Percentiles rank a stretch among this genome's conserved stretches.
Evolutionary conservation across 345 rosid species (phyloP).

Genomic region (Murraya koenigii): DNA sequence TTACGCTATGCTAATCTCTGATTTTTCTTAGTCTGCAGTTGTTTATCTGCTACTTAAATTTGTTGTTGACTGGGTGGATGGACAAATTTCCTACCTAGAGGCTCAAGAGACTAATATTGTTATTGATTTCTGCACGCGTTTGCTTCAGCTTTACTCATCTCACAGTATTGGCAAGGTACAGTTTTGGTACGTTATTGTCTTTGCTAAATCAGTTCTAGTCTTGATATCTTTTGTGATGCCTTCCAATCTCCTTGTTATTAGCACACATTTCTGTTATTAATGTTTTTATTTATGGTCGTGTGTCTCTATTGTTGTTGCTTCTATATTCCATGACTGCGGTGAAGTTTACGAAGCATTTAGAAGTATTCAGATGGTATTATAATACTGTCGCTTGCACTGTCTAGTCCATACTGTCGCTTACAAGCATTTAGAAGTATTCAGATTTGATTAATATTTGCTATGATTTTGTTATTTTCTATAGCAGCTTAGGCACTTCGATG

Average conservation of each 20-base stretch:
- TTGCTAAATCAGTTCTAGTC: conserved; percentile 6
- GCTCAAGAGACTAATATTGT: conserved; percentile 73
- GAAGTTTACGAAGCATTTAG: background rate
- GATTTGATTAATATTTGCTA: background rate
- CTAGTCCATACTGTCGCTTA: background rate
- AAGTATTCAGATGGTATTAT: background rate
- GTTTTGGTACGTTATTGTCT: conserved; percentile 9
- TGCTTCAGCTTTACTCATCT: conserved; percentile 92
- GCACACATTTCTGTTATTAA: background rate
- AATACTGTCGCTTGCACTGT: background rate
- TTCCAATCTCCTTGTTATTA: background rate
- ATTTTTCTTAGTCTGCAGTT: conserved; percentile 78
- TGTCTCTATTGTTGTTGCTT: background rate
- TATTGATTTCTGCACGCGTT: conserved; percentile 83
- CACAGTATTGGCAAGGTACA: conserved; percentile 96
- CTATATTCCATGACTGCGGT: background rate
- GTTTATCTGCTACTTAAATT: conserved; percentile 88
- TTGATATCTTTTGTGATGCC: background rate
- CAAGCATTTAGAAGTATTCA: no score
- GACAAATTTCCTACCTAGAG: conserved; percentile 90
- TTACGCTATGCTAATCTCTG: conserved; percentile 16
- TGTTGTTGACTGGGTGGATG: conserved; percentile 96
- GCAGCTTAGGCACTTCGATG: background rate
- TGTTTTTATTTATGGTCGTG: background rate
- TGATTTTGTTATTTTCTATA: background rate